A percentile compares a stretch with the other conserved stretches of the same genome.
phyloP scores from a whole-genome alignment of 768 basidiomycete genomes.

The Agaricus blazei region DNA sequence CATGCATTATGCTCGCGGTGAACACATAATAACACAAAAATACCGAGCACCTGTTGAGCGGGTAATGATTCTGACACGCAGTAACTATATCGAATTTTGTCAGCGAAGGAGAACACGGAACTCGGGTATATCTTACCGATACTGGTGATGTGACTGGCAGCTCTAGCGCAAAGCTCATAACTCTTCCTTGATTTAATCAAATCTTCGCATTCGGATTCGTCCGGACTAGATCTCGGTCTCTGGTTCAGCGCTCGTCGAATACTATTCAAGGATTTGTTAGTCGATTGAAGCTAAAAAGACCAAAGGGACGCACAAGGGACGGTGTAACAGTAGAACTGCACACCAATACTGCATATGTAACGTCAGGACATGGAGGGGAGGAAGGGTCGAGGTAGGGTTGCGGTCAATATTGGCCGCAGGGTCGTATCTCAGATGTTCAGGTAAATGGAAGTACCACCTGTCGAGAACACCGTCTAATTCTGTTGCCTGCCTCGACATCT shows the following conservation, averaged over 20 bases:
- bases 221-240: slow-evolving; percentile 35
- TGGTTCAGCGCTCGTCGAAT: slow-evolving; percentile 32
- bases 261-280: slow-evolving; percentile 19
- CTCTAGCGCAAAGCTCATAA: slow-evolving; percentile 69
- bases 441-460: slow-evolving; percentile 72
- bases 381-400: slow-evolving; percentile 33
- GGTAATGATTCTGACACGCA: slow-evolving; percentile 59
- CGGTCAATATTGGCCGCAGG: slow-evolving; percentile 22
- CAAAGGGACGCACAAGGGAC: slow-evolving; percentile 61
- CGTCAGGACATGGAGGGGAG: slow-evolving; percentile 52
- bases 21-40: slow-evolving; percentile 79
- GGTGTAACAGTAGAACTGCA: slow-evolving; percentile 65
- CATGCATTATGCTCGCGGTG: slow-evolving; percentile 77
- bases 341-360: slow-evolving; percentile 89
- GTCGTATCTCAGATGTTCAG: slow-evolving; percentile 63
- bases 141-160: slow-evolving; percentile 75
- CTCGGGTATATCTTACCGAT: slow-evolving; percentile 40
- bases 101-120: neutral
- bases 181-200: slow-evolving; percentile 53
- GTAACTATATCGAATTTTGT: slow-evolving; percentile 31
- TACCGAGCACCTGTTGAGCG: slow-evolving; percentile 55
- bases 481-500: slow-evolving; percentile 28
- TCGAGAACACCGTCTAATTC: slow-evolving; percentile 59
- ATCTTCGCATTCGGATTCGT: slow-evolving; percentile 49
- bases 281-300: neutral